Evolutionary conservation across 2,329 filamentous ascomycete species (phyloP), one percentile per base, ranked within the genome.

Genomic region (Chrysoporthe austroafricana): DNA sequence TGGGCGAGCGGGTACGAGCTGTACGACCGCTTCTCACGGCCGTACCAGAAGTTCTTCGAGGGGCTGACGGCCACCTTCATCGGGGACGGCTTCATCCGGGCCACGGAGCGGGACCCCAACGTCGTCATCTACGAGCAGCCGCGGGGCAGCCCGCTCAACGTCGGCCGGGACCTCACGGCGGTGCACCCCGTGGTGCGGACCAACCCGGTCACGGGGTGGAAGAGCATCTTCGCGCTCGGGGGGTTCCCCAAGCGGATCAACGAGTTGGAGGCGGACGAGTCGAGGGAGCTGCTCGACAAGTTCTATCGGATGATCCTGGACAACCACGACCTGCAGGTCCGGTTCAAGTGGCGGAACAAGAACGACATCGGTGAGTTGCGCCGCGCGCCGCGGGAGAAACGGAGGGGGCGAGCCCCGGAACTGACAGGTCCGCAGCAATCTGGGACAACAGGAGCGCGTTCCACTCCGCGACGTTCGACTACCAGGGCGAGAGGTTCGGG

Each of bases 1-100:
- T 90, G 87, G 86, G 87, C 86, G 0, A 88, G 85, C 0, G 86
- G 86, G 1, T 89, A 89, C 70, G 87, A 89, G 64, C 73, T 88
- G 18, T 88, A 86, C 66, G 86, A 89, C 72, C 80, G 85, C 4
- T 78, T 88, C 57, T 85, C 82, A 1, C 74, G 77, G 11, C 76
- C 84, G 0, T 85, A 85, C 69, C 83, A 83, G 69, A 78, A 79
- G 58, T 85, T 87, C 72, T 78, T 87, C 42, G 85, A 88, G 66
- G 74, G 77, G 0, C 72, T 88, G 6, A 86, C 83, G 0, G 85
- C 81, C 0, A 84, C 81, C 0, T 85, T 81, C 62, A 75, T 73
- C 8, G 78, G 77, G 5, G 72, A 77, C 0, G 78, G 76, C 0
- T 83, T 82, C 74, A 72, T 77, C 36, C 70, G 77, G 0, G 76